Percentiles rank a stretch among this genome's conserved stretches.
These are phyloP conservation scores for Phyllosticta citriasiana DNA, from an alignment of 2,329 filamentous ascomycete genomes.

Conservation along the genomic window DNA sequence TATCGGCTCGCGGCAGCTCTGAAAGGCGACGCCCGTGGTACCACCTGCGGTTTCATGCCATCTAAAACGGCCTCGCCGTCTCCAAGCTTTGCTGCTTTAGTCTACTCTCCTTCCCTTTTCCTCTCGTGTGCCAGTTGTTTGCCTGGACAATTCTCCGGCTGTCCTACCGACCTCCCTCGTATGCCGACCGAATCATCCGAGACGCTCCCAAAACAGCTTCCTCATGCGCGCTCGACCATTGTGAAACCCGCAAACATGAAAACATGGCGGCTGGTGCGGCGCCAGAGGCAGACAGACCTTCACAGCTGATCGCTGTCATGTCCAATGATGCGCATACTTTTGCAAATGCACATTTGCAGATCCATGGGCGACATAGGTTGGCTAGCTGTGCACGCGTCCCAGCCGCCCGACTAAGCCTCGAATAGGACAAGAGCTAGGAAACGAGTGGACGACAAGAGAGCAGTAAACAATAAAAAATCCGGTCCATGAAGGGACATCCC, in stretches of 20 bases:
- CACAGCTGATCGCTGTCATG: background rate
- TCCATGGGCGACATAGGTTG: background rate
- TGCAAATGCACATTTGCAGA: background rate
- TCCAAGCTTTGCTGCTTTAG: background rate
- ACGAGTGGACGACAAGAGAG: background rate
- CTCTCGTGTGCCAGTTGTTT: background rate
- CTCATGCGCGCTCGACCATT: background rate
- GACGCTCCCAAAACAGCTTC: background rate
- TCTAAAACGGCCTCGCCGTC: background rate
- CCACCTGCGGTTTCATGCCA: background rate
- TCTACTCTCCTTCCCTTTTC: background rate
- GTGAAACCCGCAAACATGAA: background rate
- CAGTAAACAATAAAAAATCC: background rate
- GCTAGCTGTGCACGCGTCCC: background rate
- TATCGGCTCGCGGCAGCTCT: background rate
- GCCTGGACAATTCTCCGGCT: background rate
- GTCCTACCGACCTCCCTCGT: background rate
- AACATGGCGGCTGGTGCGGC: background rate
- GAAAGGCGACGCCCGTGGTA: background rate
- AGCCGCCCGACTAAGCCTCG: background rate
- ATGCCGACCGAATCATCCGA: background rate
- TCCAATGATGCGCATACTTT: background rate
- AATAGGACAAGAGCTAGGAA: background rate
- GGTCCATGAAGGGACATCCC: background rate
- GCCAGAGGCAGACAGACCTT: background rate